Conservation (phyloP, 73 alveolate genomes). For the Paramecium caudatum region DNA sequence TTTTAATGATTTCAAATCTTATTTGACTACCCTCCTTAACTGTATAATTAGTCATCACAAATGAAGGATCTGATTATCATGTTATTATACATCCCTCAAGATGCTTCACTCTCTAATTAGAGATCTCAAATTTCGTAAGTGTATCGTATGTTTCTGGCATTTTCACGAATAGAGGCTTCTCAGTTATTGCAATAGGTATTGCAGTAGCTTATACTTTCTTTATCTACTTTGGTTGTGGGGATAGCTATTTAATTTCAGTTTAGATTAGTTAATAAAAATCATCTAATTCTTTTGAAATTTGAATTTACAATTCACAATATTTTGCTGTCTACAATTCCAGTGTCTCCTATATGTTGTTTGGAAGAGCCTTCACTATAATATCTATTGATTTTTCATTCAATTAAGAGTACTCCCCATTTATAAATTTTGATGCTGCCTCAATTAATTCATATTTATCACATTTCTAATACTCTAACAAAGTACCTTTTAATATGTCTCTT, state of each 20-base stretch:
- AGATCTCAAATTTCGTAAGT: slow-evolving; percentile 5
- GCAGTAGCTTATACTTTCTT: not conserved
- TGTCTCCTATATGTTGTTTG: not conserved
- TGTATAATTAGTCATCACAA: slow-evolving; percentile 31
- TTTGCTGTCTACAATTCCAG: not conserved
- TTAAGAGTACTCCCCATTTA: slow-evolving; percentile 8
- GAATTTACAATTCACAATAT: not conserved
- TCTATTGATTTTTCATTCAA: slow-evolving; percentile 40
- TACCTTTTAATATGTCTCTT: not conserved
- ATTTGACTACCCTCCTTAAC: slow-evolving; percentile 6
- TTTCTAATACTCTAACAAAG: not conserved
- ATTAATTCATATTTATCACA: slow-evolving; percentile 10
- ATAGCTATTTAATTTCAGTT: not conserved
- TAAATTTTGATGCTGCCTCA: slow-evolving; percentile 48
- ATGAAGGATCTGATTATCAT: not conserved
- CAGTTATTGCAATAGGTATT: not conserved
- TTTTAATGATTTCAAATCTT: slow-evolving; percentile 12
- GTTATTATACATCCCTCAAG: slow-evolving; percentile 33
- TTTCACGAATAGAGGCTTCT: not conserved
- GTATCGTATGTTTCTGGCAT: not conserved
- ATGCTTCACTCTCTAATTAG: slow-evolving; percentile 10
- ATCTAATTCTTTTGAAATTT: slow-evolving; percentile 63
- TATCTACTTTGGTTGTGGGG: not conserved
- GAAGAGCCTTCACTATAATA: not conserved
- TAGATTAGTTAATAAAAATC: not conserved